Conservation (phyloP, 176 grass and related monocot species). For the Calamus simplicifolius region DNA sequence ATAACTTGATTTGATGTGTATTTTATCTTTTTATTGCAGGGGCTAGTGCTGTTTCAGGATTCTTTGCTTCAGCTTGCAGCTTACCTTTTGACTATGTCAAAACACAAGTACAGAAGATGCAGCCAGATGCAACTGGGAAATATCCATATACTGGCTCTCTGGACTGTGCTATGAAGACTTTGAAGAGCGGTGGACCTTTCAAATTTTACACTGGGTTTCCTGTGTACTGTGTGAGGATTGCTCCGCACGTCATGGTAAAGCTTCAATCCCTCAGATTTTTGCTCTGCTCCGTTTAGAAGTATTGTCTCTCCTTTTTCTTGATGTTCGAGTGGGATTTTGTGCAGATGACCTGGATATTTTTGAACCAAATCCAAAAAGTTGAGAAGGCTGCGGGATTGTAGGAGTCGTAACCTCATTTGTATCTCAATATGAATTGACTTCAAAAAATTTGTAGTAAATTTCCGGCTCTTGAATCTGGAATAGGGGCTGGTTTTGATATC, state of each 20-base stretch:
- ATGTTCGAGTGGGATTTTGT: constrained; percentile 17
- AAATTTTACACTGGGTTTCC: constrained; percentile 97
- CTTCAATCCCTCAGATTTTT: neutral
- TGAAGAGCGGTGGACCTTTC: constrained; percentile 75
- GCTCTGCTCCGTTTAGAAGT: no score
- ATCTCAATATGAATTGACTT: no score
- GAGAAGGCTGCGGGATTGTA: constrained; percentile 54
- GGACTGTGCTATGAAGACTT: constrained; percentile 77
- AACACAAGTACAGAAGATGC: constrained; percentile 98
- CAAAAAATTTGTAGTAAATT: no score
- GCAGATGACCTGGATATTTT: constrained; percentile 97
- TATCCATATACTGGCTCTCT: constrained; percentile 85
- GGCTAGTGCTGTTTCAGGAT: constrained; percentile 86
- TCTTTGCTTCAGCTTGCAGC: constrained; percentile 90
- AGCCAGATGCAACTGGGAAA: constrained; percentile 81
- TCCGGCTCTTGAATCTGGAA: no score
- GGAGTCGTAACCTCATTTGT: no score
- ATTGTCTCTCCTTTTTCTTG: neutral
- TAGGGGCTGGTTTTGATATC: no score
- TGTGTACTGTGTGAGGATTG: constrained; percentile 87
- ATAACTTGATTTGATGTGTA: no score
- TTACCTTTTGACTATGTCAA: constrained; percentile 96
- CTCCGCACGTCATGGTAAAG: constrained; percentile 88
- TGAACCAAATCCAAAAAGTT: constrained; percentile 84
- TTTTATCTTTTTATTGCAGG: constrained; percentile 34